Percentiles rank a stretch among this genome's conserved stretches.
phyloP scores from a whole-genome alignment of 495 filamentous ascomycete species.

The Neurospora terricola region DNA sequence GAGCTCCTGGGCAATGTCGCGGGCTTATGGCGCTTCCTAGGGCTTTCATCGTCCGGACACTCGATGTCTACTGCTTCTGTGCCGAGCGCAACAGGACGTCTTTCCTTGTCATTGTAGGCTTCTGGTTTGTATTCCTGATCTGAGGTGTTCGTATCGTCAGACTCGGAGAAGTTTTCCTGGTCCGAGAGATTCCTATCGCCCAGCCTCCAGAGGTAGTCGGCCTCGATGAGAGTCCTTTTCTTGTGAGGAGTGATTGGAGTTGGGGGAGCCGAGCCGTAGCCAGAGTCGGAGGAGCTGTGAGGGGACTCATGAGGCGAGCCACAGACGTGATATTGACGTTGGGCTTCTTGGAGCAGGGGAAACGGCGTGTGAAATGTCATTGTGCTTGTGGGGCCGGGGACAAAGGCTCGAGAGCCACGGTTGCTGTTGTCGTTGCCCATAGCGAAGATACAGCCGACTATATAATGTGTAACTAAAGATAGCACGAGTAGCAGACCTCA shows the following conservation, averaged over 20 bases:
- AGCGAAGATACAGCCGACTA: constrained; percentile 3
- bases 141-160: constrained; percentile 15
- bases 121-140: constrained; percentile 15
- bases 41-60: background rate
- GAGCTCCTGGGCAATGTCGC: constrained; percentile 13
- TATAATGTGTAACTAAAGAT: background rate
- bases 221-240: background rate
- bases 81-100: background rate
- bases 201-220: constrained; percentile 4
- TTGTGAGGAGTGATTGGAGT: background rate
- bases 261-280: constrained; percentile 14
- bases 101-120: constrained; percentile 6
- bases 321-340: constrained; percentile 4
- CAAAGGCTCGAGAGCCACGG: background rate
- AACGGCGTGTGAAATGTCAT: constrained; percentile 4
- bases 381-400: constrained; percentile 4
- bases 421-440: constrained; percentile 7
- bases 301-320: constrained; percentile 6
- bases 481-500: background rate
- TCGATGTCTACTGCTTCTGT: background rate
- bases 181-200: constrained; percentile 20
- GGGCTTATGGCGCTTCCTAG: constrained; percentile 4
- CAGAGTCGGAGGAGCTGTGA: constrained; percentile 15
- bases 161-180: constrained; percentile 11
- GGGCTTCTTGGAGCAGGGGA: constrained; percentile 1